phyloP scores from a whole-genome alignment of 352 stramenopile species.

The Stephanocyclus meneghinianus region DNA sequence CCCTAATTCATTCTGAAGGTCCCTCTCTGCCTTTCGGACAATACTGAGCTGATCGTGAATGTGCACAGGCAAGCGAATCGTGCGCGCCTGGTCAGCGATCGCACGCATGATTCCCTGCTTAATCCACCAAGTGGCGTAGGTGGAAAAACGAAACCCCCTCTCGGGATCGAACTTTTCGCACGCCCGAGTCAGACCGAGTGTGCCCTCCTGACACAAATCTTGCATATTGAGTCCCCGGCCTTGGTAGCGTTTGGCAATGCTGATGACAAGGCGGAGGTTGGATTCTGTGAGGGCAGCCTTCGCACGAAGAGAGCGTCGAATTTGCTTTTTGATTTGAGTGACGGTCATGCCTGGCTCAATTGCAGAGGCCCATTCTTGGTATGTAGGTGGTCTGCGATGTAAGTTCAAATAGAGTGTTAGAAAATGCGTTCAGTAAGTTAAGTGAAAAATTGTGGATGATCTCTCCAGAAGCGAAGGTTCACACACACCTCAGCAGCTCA shows the following conservation, averaged over 20 bases:
- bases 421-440: not conserved
- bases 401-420: not conserved
- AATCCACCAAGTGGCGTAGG: constrained; percentile 88
- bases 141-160: constrained; percentile 85
- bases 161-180: constrained; percentile 87
- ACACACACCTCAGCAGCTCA: constrained; percentile 63
- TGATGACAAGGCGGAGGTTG: constrained; percentile 86
- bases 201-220: constrained; percentile 86
- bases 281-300: constrained; percentile 82
- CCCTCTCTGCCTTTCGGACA: constrained; percentile 68
- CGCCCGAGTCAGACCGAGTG: constrained; percentile 82
- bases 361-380: constrained; percentile 74
- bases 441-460: too few species aligned
- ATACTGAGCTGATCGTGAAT: constrained; percentile 83
- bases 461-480: not conserved
- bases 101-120: constrained; percentile 84
- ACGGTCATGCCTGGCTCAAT: constrained; percentile 73
- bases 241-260: constrained; percentile 83
- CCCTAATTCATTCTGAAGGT: constrained; percentile 72
- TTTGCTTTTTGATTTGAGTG: constrained; percentile 82
- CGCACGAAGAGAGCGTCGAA: constrained; percentile 69
- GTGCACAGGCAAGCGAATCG: constrained; percentile 83
- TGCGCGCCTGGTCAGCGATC: constrained; percentile 84
- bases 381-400: constrained; percentile 65
- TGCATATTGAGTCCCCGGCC: constrained; percentile 79